Percentiles rank a stretch among this genome's conserved stretches.
Conservation (phyloP, 2,329 filamentous ascomycete genomes). For the Parafenestella ontariensis region DNA sequence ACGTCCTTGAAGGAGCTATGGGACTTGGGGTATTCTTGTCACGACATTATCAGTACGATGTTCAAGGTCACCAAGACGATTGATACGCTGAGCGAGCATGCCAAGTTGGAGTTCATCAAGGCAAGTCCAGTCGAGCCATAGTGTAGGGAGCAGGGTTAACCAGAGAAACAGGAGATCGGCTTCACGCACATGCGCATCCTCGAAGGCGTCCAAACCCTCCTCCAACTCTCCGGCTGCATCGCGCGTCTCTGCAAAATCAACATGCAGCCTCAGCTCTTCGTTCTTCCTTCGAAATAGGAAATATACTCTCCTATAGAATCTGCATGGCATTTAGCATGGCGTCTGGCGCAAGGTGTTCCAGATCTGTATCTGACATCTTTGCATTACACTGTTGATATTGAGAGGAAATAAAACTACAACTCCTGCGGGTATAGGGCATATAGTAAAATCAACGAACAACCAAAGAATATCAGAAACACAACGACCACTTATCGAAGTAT, state of each 20-base stretch:
- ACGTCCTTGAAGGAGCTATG: constrained; percentile 89
- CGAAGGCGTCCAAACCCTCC: constrained; percentile 93
- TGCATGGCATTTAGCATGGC: constrained; percentile 42
- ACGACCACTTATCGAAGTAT: not conserved
- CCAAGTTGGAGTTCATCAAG: constrained; percentile 96
- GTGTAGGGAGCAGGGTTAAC: not conserved
- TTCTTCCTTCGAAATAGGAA: constrained; percentile 40
- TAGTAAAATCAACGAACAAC: not conserved
- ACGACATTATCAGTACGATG: constrained; percentile 99
- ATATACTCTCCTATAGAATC: constrained; percentile 7
- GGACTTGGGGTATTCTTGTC: constrained; percentile 95
- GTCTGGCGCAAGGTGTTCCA: no score
- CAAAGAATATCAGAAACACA: not conserved
- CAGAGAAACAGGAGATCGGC: constrained; percentile 73
- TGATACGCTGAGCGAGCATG: constrained; percentile 87
- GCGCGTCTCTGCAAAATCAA: constrained; percentile 92
- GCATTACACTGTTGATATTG: not conserved
- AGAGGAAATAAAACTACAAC: not conserved
- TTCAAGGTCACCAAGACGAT: constrained; percentile 98
- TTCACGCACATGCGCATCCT: constrained; percentile 99
- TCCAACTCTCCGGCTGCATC: constrained; percentile 92
- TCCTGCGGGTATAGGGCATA: not conserved
- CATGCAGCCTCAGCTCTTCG: constrained; percentile 89
- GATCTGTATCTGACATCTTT: no score
- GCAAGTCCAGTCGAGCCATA: constrained; percentile 13